Conservation (phyloP, 106 monocot genomes). For the Acorus calamus region DNA sequence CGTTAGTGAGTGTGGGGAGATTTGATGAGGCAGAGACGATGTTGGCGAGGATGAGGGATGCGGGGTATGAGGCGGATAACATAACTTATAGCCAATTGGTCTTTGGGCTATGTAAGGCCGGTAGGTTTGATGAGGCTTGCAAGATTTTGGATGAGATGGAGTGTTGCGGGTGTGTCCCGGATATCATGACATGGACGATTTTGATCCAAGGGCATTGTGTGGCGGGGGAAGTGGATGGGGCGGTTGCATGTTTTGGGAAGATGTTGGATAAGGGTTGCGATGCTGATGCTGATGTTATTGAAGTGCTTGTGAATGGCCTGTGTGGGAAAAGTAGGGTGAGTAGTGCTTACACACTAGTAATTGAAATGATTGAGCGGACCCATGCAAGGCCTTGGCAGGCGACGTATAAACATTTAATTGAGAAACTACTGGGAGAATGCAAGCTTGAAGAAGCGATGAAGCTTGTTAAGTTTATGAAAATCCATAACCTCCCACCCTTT, state of each 20-base stretch:
- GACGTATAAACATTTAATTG: slow-evolving; percentile 66
- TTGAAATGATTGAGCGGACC: slow-evolving; percentile 47
- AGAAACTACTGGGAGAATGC: slow-evolving; percentile 31
- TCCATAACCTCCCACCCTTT: slow-evolving; percentile 61
- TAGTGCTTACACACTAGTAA: slow-evolving; percentile 36
- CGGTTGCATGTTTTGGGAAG: slow-evolving; percentile 44
- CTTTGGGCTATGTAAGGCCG: slow-evolving; percentile 73
- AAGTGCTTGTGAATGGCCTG: slow-evolving; percentile 64
- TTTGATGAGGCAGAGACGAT: slow-evolving; percentile 67
- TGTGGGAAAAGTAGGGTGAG: slow-evolving; percentile 25
- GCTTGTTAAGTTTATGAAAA: slow-evolving; percentile 61
- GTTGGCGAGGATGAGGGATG: slow-evolving; percentile 53
- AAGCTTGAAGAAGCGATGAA: slow-evolving; percentile 69
- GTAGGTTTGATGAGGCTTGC: slow-evolving; percentile 66
- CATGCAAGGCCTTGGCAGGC: slow-evolving; percentile 67
- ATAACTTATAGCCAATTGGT: slow-evolving; percentile 91
- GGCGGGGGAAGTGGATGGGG: slow-evolving; percentile 45
- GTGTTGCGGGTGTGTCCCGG: slow-evolving; percentile 45
- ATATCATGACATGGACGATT: slow-evolving; percentile 88
- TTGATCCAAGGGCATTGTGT: slow-evolving; percentile 72
- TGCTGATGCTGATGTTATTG: slow-evolving; percentile 64
- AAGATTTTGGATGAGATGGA: slow-evolving; percentile 70
- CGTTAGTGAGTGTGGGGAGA: slow-evolving; percentile 47
- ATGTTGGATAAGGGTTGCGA: slow-evolving; percentile 48
- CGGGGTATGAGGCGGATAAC: slow-evolving; percentile 74